phyloP scores from a whole-genome alignment of 2,329 filamentous ascomycete genomes.

The Colletotrichum sp. region DNA sequence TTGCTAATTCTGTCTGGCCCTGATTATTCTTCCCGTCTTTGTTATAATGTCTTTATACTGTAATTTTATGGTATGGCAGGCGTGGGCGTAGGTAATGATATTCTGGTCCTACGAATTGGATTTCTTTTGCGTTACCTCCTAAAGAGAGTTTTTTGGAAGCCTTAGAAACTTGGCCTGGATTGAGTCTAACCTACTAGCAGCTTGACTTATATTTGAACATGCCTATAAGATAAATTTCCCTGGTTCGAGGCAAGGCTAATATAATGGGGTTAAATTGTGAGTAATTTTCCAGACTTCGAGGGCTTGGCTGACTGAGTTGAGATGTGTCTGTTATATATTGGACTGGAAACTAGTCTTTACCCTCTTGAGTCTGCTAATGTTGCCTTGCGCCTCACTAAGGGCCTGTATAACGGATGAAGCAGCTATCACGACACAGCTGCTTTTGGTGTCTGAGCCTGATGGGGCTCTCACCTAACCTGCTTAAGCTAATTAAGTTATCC shows the following conservation, averaged over 20 bases:
- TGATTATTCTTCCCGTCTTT: background rate
- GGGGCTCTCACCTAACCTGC: too few relatives aligned
- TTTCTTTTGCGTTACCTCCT: background rate
- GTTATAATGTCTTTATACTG: background rate
- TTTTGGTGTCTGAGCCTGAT: background rate
- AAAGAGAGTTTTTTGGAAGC: background rate
- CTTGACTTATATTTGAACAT: too few relatives aligned
- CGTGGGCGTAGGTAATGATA: too few relatives aligned
- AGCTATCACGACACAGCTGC: background rate
- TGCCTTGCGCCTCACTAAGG: background rate
- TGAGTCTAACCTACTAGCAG: background rate
- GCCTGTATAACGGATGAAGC: background rate
- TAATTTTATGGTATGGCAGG: too few relatives aligned
- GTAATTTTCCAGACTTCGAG: too few relatives aligned
- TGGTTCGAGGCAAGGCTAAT: background rate
- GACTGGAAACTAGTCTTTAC: background rate
- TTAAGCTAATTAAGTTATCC: too few relatives aligned
- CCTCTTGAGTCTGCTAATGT: background rate
- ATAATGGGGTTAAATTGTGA: background rate
- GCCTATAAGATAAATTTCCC: too few relatives aligned
- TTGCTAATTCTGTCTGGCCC: background rate
- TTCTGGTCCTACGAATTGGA: too few relatives aligned
- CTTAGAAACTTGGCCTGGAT: background rate
- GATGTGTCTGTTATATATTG: background rate
- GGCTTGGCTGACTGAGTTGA: too few relatives aligned